Percentiles rank a stretch among this genome's conserved stretches.
phyloP scores from a whole-genome alignment of 257 asterid species.

The Solanum megistacrolobum region DNA sequence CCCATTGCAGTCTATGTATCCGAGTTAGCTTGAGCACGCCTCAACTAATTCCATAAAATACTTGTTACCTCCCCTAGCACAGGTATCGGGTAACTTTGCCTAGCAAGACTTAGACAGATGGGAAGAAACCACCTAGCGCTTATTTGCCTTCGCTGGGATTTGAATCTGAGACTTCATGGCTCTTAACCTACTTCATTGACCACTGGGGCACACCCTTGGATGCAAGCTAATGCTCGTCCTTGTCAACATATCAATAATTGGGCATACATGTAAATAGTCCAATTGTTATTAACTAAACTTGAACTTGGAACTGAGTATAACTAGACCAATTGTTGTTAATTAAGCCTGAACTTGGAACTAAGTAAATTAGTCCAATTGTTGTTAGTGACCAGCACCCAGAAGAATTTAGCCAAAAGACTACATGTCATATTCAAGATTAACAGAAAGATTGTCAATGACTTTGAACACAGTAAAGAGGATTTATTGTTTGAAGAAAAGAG shows the following conservation, averaged over 20 bases:
- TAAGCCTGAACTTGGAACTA: not conserved
- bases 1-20: not conserved
- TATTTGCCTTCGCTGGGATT: not conserved
- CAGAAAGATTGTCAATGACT: not conserved
- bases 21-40: not conserved
- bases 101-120: not conserved
- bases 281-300: not conserved
- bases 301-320: not conserved
- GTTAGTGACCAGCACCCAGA: not conserved
- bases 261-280: not conserved
- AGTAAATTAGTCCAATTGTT: not conserved
- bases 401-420: not conserved
- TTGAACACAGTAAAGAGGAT: not conserved
- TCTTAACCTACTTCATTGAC: not conserved
- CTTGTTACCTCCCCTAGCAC: not conserved
- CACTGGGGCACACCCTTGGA: not conserved
- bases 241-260: not conserved
- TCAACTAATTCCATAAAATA: not conserved
- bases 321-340: not conserved
- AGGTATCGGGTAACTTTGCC: not conserved
- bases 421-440: not conserved
- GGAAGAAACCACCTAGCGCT: not conserved
- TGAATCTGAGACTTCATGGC: not conserved
- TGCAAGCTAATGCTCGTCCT: not conserved
- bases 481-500: not conserved